Evolutionary conservation across 2,329 filamentous ascomycete genomes (phyloP), one percentile per base, ranked within the genome.

Genomic region (Epichloe elymi): DNA sequence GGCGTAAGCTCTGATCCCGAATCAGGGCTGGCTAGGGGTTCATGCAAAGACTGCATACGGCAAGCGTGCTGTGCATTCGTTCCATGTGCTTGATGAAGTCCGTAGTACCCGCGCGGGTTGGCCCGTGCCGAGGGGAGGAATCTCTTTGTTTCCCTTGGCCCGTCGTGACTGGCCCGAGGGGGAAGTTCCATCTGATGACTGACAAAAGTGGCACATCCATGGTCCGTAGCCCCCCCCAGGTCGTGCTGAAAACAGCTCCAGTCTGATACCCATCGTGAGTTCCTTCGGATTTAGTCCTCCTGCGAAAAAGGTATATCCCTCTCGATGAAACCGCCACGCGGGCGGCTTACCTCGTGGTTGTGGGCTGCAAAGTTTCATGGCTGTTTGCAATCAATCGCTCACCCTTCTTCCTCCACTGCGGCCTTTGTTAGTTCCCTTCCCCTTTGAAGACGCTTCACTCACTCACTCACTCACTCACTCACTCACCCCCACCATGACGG

Each of bases 381-480:
- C 30, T 45, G 43, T 45, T 36, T 45, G 43, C 43, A 12, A 17
- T 23, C 8, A 17, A 15, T 30, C 26, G 30, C 19, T 3, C 20
- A 17, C 17, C 17, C 26, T 17, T 4, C 26, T 17, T 4, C 23
- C 30, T 42, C n/a, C 48, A 30, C 26, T 30, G 26, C 30, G 33
- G 20, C 33, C 48, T 50, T 50, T 50, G 48, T 50, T 46, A 43
- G 41, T 45, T 50, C 40, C 41, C 33, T 23, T 19, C 37, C 37
- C 37, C 40, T 43, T 44, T 37, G 11, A 15, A 48, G 8, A 46
- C 35, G 33, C n/a, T 37, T 37, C 17, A 19, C 33, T 37, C 44
- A 33, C 44, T 37, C 17, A 17, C 33, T 37, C 44, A n/a, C n/a
- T n/a, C n/a, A n/a, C n/a, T n/a, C n/a, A 33, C 44, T 4, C 15